Base-by-base conservation (phyloP, 371 early-diverging fungal species). In the Mortierella sp. region DNA sequence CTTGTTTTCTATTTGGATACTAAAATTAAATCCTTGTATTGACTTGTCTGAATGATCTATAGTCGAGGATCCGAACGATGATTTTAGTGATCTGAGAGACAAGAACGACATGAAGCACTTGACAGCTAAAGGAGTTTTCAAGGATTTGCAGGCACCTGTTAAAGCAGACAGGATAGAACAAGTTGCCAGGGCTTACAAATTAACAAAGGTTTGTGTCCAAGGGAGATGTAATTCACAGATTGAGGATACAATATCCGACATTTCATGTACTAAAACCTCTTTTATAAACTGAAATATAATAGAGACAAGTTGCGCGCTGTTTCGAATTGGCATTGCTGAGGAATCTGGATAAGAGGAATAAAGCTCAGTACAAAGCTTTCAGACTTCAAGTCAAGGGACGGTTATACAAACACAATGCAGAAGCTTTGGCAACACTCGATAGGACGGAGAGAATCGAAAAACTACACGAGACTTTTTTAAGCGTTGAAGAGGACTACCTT, bases 61-160 rank as follows among this genome's bases (percentile, higher is more conserved):
- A 86, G 98, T 97, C 34, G 98, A 98, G 74, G 96, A 97, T 75
- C 96, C 97, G 8, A 96, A 93, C 71, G 96, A 97, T 64, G 89
- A 87, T 4, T 96, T 97, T 74, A 87, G 88, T 58, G 95, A 93
- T 73, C 80, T 98, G 86, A 87, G 98, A 8, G 97, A 97, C 66
- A 87, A 89, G 71, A 90, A 90, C 71, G 98, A 97, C 71, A 77
- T 96, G 83, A 87, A 88, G 43, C 83, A 83, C 32, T 76, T 97
- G 63, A 68, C 88, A 6, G 77, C 84, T 5, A 83, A 86, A n/a
- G 74, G 85, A 3, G 91, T 89, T 3, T 90, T 94, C 60, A 86
- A 88, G 42, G 86, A 85, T 4, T 57, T 95, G 10, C 67, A 81
- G 29, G 88, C 90, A 10, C 94, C 95, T 26, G 76, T 94, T 32